Evolutionary conservation across 768 basidiomycete genomes (phyloP).

Genomic region (Daedaleopsis sinensis): DNA sequence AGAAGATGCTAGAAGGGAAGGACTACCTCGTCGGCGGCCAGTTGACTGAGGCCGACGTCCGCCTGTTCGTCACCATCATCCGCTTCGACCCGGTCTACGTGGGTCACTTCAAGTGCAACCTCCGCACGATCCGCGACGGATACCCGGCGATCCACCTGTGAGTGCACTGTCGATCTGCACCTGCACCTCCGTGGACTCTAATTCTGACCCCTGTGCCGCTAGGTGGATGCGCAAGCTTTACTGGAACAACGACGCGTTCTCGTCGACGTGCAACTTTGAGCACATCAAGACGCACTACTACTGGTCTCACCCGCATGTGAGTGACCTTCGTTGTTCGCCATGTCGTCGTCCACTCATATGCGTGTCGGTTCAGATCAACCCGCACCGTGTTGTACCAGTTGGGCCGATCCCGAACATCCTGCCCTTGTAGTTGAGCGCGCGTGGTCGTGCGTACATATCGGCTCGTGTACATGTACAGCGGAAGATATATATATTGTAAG

Average conservation of each 20-base stretch:
- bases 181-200: too few species aligned
- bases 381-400: slow-evolving; percentile 70
- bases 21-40: slow-evolving; percentile 82
- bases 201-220: too few species aligned
- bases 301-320: slow-evolving; percentile 56
- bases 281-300: slow-evolving; percentile 84
- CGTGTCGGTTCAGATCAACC: slow-evolving; percentile 61
- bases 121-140: slow-evolving; percentile 79
- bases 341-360: background rate
- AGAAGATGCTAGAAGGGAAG: slow-evolving; percentile 74
- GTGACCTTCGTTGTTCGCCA: too few species aligned
- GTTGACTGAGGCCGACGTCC: slow-evolving; percentile 83
- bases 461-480: too few species aligned
- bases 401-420: slow-evolving; percentile 75
- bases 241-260: slow-evolving; percentile 90
- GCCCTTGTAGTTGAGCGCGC: slow-evolving; percentile 44
- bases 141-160: slow-evolving; percentile 80
- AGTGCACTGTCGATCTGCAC: slow-evolving; percentile 28
- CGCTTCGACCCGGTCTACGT: slow-evolving; percentile 92
- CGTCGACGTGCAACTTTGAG: slow-evolving; percentile 83
- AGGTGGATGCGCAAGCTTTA: slow-evolving; percentile 89
- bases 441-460: too few species aligned
- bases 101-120: slow-evolving; percentile 92
- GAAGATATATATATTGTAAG: too few species aligned
- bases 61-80: slow-evolving; percentile 91